Evolutionary conservation across 129 eudicot genomes (phyloP).

Genomic region (Centrapalus pauciflorus): DNA sequence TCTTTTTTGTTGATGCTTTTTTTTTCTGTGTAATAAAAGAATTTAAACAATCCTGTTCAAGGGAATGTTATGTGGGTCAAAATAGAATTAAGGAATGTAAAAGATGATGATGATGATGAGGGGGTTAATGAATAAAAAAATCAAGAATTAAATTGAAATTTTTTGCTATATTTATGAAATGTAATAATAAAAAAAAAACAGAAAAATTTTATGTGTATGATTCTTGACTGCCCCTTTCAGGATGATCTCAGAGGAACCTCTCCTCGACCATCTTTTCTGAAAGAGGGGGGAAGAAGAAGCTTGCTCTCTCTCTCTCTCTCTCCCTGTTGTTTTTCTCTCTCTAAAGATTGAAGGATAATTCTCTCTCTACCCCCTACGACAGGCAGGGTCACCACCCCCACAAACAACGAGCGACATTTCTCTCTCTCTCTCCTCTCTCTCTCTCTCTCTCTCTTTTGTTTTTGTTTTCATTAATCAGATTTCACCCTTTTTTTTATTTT

Average conservation of each 20-base stretch:
- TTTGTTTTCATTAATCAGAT: neutral
- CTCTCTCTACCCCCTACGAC: conserved; percentile 27
- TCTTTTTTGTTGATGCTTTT: conserved; percentile 1
- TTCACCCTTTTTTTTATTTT: neutral
- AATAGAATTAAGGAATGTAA: neutral
- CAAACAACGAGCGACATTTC: neutral
- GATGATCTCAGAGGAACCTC: conserved; percentile 70
- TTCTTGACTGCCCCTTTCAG: conserved; percentile 47
- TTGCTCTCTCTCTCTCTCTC: conserved; percentile 7
- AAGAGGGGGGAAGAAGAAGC: conserved; percentile 39
- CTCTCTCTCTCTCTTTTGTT: neutral
- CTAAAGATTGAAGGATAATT: conserved; percentile 6
- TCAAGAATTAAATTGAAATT: neutral
- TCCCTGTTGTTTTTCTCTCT: conserved; percentile 24
- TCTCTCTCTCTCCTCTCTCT: neutral
- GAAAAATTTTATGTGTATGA: neutral
- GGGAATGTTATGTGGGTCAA: neutral
- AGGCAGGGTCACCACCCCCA: conserved; percentile 9
- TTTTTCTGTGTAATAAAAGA: neutral
- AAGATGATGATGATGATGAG: conserved; percentile 8
- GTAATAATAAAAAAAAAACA: neutral
- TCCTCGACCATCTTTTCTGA: conserved; percentile 59
- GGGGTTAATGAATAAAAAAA: neutral
- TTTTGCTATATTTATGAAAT: neutral
- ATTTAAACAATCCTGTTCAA: neutral